Conservation (phyloP, 1,284 basidiomycete genomes). For the Thecaphora frezii region DNA sequence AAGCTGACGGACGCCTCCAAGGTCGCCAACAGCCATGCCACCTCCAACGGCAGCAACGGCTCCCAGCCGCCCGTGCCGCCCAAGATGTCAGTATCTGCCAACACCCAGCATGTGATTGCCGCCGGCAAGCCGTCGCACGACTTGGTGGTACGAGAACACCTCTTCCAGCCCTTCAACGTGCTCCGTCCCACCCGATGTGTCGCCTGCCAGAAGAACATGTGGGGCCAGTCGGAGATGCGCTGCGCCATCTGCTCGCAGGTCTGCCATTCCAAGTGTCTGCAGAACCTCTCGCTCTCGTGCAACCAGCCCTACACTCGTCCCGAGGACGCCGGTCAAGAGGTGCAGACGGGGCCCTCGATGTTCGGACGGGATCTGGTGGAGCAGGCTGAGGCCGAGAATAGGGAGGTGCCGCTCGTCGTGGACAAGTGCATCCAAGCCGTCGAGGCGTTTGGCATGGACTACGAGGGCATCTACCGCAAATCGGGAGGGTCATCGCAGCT, state of each 20-base stretch:
- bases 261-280: slow-evolving; percentile 47
- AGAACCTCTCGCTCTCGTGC: slow-evolving; percentile 46
- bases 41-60: neutral
- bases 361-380: slow-evolving; percentile 84
- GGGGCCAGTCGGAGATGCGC: slow-evolving; percentile 85
- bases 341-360: slow-evolving; percentile 68
- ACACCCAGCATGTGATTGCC: neutral
- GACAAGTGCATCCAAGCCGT: slow-evolving; percentile 70
- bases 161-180: slow-evolving; percentile 85
- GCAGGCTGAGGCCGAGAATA: slow-evolving; percentile 75
- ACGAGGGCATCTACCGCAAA: slow-evolving; percentile 95
- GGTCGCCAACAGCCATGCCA: slow-evolving; percentile 4
- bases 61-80: slow-evolving; percentile 4
- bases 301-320: slow-evolving; percentile 36
- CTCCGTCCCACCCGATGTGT: slow-evolving; percentile 88
- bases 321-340: slow-evolving; percentile 32
- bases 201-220: slow-evolving; percentile 95
- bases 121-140: slow-evolving; percentile 19
- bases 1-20: slow-evolving; percentile 43
- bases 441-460: slow-evolving; percentile 68
- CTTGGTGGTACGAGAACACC: slow-evolving; percentile 65
- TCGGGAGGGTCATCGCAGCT: slow-evolving; percentile 89
- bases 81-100: neutral
- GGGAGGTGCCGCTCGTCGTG: slow-evolving; percentile 81
- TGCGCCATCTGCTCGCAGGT: slow-evolving; percentile 65